Evolutionary conservation across 1,284 basidiomycete species (phyloP).

Genomic region (Sanghuangporus weigelae): DNA sequence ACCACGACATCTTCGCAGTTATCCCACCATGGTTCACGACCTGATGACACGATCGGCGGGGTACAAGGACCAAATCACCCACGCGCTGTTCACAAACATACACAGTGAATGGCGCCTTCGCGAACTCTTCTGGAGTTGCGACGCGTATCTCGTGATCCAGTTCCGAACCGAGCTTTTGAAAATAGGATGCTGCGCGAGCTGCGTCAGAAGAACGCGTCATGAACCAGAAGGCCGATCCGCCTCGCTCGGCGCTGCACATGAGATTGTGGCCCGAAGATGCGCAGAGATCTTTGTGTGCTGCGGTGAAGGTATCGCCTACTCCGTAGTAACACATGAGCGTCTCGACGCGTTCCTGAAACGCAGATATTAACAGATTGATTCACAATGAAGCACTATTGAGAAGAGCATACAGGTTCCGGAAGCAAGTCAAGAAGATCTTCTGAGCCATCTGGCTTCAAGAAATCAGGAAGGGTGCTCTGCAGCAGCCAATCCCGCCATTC

Average conservation of each 20-base stretch:
- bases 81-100: conserved; percentile 64
- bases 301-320: conserved; percentile 69
- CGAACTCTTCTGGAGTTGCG: conserved; percentile 57
- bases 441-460: conserved; percentile 41
- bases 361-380: conserved; percentile 12
- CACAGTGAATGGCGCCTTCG: conserved; percentile 56
- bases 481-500: conserved; percentile 59
- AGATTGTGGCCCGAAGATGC: conserved; percentile 76
- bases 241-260: conserved; percentile 69
- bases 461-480: conserved; percentile 41
- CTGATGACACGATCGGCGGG: conserved; percentile 71
- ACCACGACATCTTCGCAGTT: conserved; percentile 77
- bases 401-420: conserved; percentile 37
- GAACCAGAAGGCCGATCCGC: conserved; percentile 74
- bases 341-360: conserved; percentile 48
- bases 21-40: conserved; percentile 73
- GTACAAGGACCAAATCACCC: conserved; percentile 75
- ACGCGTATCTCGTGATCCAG: conserved; percentile 68
- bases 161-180: conserved; percentile 53
- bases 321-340: conserved; percentile 79
- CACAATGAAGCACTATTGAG: background rate
- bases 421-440: conserved; percentile 55
- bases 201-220: conserved; percentile 62
- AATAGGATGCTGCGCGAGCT: conserved; percentile 47
- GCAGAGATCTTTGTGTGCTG: conserved; percentile 76